These are phyloP conservation scores for Erodium moschatum DNA, from an alignment of 441 rosid genomes.

Conservation along the genomic window DNA sequence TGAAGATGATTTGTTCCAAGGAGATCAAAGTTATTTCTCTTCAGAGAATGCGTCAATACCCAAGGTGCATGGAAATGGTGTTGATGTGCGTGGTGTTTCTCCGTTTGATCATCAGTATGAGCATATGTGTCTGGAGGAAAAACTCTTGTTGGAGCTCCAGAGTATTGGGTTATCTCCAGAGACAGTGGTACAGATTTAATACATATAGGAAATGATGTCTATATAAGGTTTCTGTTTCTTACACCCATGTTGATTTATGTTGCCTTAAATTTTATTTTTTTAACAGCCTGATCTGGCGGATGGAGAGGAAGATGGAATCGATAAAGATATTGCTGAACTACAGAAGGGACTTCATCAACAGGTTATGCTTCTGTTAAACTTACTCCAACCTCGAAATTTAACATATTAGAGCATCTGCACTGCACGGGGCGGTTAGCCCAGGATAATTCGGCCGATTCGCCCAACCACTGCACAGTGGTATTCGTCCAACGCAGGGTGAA, in stretches of 20 bases:
- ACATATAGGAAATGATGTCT: conserved; percentile 9
- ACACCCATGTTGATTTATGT: background rate
- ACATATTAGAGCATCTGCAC: too few species aligned
- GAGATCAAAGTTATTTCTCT: conserved; percentile 50
- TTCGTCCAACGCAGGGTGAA: too few species aligned
- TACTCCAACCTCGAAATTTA: too few species aligned
- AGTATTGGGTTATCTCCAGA: conserved; percentile 80
- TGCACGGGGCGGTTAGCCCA: too few species aligned
- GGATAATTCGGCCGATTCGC: too few species aligned
- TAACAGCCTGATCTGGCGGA: conserved; percentile 89
- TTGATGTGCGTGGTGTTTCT: conserved; percentile 34
- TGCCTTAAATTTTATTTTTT: too few species aligned
- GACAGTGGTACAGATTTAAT: conserved; percentile 48
- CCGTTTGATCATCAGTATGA: conserved; percentile 54
- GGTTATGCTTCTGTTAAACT: conserved; percentile 32
- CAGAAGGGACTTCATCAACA: conserved; percentile 56
- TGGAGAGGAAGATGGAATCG: conserved; percentile 57
- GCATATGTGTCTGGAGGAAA: conserved; percentile 63
- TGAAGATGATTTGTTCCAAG: conserved; percentile 33
- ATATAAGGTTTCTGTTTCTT: background rate
- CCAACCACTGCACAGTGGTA: too few species aligned
- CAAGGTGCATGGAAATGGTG: conserved; percentile 29
- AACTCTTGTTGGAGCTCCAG: conserved; percentile 67
- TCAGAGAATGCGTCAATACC: conserved; percentile 41
- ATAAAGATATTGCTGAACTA: conserved; percentile 53